Base-by-base conservation (phyloP, 2,329 filamentous ascomycete species). In the Geosmithia putterillii region DNA sequence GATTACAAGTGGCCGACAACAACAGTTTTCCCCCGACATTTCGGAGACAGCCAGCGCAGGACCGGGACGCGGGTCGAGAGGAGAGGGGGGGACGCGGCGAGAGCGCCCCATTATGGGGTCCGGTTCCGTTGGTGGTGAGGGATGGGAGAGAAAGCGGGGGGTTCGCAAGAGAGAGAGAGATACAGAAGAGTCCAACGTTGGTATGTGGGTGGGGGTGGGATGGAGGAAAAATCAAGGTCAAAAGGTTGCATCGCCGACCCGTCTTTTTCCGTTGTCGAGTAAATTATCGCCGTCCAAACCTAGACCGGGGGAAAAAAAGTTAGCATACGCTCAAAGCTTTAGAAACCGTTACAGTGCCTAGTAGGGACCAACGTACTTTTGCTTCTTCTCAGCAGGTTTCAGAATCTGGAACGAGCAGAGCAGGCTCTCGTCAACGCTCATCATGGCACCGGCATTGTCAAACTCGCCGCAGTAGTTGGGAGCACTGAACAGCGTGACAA, bases 301-400 rank as follows among this genome's bases (percentile, higher is more conserved):
- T 94, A 85, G 73, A 86, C 6, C 6, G 10, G 6, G 23, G 72
- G 70, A 69, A 69, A 71, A 74, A 75, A 34, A 48, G 74, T 81
- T 85, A 71, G 81, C 72, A 81, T 78, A 52, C 15, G 51, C 54
- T 47, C n/a, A n/a, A n/a, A n/a, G n/a, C n/a, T n/a, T n/a, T n/a
- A n/a, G n/a, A n/a, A n/a, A n/a, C n/a, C n/a, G n/a, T n/a, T n/a
- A n/a, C n/a, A n/a, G n/a, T n/a, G n/a, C n/a, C n/a, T n/a, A n/a
- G n/a, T n/a, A n/a, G n/a, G n/a, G n/a, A n/a, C n/a, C n/a, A n/a
- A 94, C 89, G 75, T 94, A 96, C 89, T 96, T 96, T 86, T 95
- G 90, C 83, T 98, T 98, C 83, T 98, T 98, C 79, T 98, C 92
- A 67, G 92, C 92, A 60, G 92, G 92, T 75, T 96, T 98, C 73